A percentile compares a stretch with the other conserved stretches of the same genome.
Evolutionary conservation across 2,329 filamentous ascomycete species (phyloP).

Genomic region (Colletotrichum falcatum): DNA sequence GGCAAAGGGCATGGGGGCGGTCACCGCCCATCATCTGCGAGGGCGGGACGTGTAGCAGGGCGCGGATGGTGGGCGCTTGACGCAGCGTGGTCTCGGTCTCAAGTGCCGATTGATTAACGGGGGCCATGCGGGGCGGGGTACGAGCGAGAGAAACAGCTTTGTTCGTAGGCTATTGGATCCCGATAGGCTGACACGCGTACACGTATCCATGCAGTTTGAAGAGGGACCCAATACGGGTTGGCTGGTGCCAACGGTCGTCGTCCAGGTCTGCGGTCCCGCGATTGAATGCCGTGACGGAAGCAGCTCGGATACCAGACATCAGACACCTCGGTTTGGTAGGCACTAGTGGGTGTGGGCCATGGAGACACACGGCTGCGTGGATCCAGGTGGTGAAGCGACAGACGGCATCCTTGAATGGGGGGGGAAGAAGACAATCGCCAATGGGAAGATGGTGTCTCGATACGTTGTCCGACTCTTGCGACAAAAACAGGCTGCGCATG

Average conservation of each 20-base stretch:
- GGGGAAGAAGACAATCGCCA: not conserved
- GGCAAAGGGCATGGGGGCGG: not conserved
- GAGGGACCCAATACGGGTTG: not conserved
- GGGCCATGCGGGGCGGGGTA: not conserved
- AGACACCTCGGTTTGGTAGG: too few species aligned
- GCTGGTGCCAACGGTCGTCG: not conserved
- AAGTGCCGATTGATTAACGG: not conserved
- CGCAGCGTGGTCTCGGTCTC: not conserved
- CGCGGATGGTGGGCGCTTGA: slow-evolving; percentile 22
- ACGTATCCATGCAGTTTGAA: not conserved
- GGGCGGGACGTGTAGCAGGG: slow-evolving; percentile 24
- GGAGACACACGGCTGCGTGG: not conserved
- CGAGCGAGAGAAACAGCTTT: not conserved
- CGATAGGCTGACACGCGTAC: not conserved
- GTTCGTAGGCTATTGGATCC: not conserved
- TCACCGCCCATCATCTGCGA: slow-evolving; percentile 15
- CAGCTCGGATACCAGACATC: not conserved
- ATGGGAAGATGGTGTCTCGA: not conserved
- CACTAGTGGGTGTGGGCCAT: not conserved
- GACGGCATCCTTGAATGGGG: too few species aligned
- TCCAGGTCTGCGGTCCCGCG: not conserved
- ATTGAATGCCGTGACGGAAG: not conserved
- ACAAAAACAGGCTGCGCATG: not conserved
- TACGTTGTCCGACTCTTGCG: not conserved
- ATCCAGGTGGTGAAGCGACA: not conserved